Evolutionary conservation across 257 asterid genomes (phyloP).

Genomic region (Rauvolfia tetraphylla): DNA sequence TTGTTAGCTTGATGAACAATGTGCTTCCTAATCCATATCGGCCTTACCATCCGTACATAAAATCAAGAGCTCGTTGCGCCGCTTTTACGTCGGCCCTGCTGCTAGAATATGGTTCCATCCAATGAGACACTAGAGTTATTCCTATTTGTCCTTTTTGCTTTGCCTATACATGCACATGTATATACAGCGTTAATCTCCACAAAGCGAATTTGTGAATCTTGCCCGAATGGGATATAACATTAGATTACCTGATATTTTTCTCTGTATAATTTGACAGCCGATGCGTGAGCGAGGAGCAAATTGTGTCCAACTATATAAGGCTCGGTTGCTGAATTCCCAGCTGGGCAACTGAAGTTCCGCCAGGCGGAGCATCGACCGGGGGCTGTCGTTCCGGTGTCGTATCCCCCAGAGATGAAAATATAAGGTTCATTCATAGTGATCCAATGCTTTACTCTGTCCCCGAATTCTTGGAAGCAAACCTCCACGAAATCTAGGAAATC

Average conservation of each 20-base stretch:
- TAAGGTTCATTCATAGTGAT: slow-evolving; percentile 17
- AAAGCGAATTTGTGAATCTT: too few relatives aligned
- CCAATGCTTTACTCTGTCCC: slow-evolving; percentile 23
- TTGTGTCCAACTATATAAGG: slow-evolving; percentile 19
- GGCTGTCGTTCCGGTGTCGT: neutral
- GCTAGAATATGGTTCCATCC: slow-evolving; percentile 21
- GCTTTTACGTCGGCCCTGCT: slow-evolving; percentile 11
- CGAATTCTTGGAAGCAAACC: slow-evolving; percentile 22
- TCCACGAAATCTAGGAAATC: slow-evolving; percentile 18
- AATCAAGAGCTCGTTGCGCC: slow-evolving; percentile 36
- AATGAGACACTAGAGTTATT: slow-evolving; percentile 20
- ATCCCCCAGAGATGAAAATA: slow-evolving; percentile 5
- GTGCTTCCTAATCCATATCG: too few relatives aligned
- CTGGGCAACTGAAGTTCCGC: slow-evolving; percentile 5
- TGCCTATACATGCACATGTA: slow-evolving; percentile 3
- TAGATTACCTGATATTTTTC: slow-evolving; percentile 15
- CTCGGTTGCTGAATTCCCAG: slow-evolving; percentile 18
- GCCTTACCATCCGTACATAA: slow-evolving; percentile 57
- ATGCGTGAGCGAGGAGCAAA: slow-evolving; percentile 18
- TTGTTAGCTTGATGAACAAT: too few relatives aligned
- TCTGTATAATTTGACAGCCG: slow-evolving; percentile 11
- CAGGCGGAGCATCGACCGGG: slow-evolving; percentile 21
- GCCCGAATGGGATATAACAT: neutral
- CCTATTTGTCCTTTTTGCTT: slow-evolving; percentile 28
- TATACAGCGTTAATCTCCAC: neutral